phyloP scores from a whole-genome alignment of 257 asterid species.

The Nicotiana tabacum region DNA sequence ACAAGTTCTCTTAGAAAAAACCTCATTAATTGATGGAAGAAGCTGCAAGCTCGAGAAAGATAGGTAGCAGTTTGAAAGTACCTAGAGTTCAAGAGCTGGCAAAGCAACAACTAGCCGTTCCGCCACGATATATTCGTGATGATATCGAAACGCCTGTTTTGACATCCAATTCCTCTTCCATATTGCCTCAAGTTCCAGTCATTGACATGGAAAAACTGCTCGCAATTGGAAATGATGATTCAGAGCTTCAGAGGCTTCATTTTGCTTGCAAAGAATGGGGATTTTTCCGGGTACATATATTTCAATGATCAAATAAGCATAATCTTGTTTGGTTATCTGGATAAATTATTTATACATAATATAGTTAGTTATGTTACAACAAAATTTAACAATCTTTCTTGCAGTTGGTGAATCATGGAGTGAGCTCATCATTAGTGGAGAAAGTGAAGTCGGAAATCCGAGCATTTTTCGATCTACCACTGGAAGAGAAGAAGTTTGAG shows the following conservation, averaged over 20 bases:
- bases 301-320: neutral
- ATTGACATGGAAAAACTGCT: neutral
- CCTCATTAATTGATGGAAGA: neutral
- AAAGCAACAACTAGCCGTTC: neutral
- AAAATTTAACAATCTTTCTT: neutral
- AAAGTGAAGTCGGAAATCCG: neutral
- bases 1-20: neutral
- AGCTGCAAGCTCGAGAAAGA: neutral
- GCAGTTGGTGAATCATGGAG: constrained; percentile 3
- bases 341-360: no score
- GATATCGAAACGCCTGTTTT: neutral
- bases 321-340: no score
- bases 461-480: neutral
- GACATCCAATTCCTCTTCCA: neutral
- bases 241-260: constrained; percentile 1
- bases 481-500: neutral
- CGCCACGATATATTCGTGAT: neutral
- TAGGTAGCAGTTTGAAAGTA: neutral
- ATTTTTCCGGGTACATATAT: neutral
- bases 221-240: neutral
- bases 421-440: neutral
- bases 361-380: neutral
- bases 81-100: neutral
- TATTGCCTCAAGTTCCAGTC: constrained; percentile 2
- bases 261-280: constrained; percentile 4